Base-by-base conservation (phyloP, 495 filamentous ascomycete genomes). In the Talaromyces adpressus region DNA sequence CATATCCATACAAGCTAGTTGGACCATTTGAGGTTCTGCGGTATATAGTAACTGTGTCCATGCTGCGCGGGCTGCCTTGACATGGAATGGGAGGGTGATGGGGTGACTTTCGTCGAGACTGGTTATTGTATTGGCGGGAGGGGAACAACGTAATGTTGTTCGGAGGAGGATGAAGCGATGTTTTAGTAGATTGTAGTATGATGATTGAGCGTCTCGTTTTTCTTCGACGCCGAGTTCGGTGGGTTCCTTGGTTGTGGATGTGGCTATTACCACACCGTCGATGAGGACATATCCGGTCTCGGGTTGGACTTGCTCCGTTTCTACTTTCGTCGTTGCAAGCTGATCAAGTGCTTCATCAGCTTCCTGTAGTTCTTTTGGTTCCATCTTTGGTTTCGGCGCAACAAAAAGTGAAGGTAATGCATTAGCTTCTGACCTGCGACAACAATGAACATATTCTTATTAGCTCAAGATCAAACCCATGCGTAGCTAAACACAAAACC, bases 1-100 rank as follows among this genome's bases (percentile, higher is more conserved):
- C 62, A 83, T 83, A 67, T 89, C 81, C 85, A 93, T 87, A 20
- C 81, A 81, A 0, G 86, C 87, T 18, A 93, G 68, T 68, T 92
- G 90, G 0, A 79, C 84, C 11, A 88, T 87, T 16, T 81, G 73
- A 7, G 91, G 91, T 57, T 87, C 83, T 6, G 84, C 73, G 73
- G 77, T 57, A 66, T 83, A 62, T 62, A 86, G 51, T 27, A 82
- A 78, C 66, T 84, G 68, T 62, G 77, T 67, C 82, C 78, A 81
- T 76, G 82, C 60, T 71, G 80, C 73, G 63, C 74, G 62, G 63
- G 79, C 65, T 57, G 65, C 56, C 64, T 74, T 41, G 69, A 82
- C 67, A 79, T 69, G 75, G 6, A 71, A 67, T 1, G 79, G 81
- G 5, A 88, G 78, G 56, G 79, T 75, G 36, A 81, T 86, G 7